phyloP scores from a whole-genome alignment of 495 filamentous ascomycete genomes.

The Entonaema liquescens region DNA sequence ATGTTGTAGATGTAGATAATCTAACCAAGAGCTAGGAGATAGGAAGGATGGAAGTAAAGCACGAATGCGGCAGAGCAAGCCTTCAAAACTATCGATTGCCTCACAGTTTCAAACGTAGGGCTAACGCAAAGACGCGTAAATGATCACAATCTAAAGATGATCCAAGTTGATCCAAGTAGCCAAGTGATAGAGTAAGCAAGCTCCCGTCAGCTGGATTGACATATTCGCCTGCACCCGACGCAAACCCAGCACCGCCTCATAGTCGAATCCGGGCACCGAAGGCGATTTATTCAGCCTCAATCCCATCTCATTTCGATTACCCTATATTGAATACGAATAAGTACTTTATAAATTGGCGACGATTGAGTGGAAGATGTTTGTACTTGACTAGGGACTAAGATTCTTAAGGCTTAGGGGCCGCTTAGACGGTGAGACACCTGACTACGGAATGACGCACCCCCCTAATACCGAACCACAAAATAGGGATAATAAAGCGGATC shows the following conservation, averaged over 20 bases:
- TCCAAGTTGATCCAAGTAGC: neutral
- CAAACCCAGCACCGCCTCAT: too few relatives aligned
- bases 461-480: conserved; percentile 22
- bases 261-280: neutral
- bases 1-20: conserved; percentile 5
- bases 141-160: neutral
- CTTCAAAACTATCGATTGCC: conserved; percentile 20
- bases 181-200: neutral
- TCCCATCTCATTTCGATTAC: neutral
- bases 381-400: neutral
- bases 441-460: conserved; percentile 31
- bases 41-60: neutral
- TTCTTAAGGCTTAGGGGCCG: conserved; percentile 26
- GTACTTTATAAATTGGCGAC: neutral
- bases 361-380: neutral
- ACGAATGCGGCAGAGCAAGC: neutral
- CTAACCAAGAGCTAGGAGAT: neutral
- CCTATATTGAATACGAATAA: neutral
- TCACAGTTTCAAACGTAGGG: conserved; percentile 19
- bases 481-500: conserved; percentile 20
- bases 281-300: conserved; percentile 9
- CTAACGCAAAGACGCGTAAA: conserved; percentile 5
- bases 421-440: conserved; percentile 24
- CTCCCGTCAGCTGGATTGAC: conserved; percentile 3
- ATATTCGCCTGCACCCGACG: neutral